Evolutionary conservation across 129 eudicot genomes (phyloP), one percentile per base, ranked within the genome.

Genomic region (Centaurea solstitialis): DNA sequence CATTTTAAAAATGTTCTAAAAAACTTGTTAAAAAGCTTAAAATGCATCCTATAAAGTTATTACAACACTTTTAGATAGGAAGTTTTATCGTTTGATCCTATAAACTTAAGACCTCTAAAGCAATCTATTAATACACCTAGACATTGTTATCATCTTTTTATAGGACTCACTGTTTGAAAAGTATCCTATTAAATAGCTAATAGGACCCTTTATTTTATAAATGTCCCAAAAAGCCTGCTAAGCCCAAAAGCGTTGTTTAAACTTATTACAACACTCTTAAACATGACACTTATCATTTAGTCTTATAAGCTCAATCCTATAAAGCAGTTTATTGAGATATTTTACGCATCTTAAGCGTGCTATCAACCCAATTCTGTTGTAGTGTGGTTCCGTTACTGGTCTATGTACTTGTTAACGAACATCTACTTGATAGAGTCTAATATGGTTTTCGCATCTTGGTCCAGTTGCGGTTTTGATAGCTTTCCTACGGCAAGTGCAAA

Each of bases 381-480:
- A 21, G 4, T 62, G 28, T 43, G 20, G 47, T 2, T 41, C 7
- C 7, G 5, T 64, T 64, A 64, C 13, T 21, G 28, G 28, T 64
- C 28, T 64, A 57, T n/a, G 6, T 57, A 57, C 22, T n/a, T 22
- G 7, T 57, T 57, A 17, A 20, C 28, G 13, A n/a, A 22, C 9
- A 1, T 35, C 26, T 61, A 33, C 37, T 43, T 67, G 80, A 67
- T 67, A 33, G 43, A 35, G 53, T 30, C 75, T 66, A 68, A 81
- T 74, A 66, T 66, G 12, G 80, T 33, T 35, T 65, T 20, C 22
- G 4, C 82, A 70, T 59, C 59, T 61, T 71, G 72, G 0, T 80
- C 45, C 78, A 80, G 86, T 64, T 38, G 76, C 39, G 9, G 41
- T 81, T 73, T 43, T 28, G 67, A 50, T 47, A 21, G 47, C 53